Evolutionary conservation across 2,329 filamentous ascomycete species (phyloP).

Genomic region (Fusarium praegraminearum): DNA sequence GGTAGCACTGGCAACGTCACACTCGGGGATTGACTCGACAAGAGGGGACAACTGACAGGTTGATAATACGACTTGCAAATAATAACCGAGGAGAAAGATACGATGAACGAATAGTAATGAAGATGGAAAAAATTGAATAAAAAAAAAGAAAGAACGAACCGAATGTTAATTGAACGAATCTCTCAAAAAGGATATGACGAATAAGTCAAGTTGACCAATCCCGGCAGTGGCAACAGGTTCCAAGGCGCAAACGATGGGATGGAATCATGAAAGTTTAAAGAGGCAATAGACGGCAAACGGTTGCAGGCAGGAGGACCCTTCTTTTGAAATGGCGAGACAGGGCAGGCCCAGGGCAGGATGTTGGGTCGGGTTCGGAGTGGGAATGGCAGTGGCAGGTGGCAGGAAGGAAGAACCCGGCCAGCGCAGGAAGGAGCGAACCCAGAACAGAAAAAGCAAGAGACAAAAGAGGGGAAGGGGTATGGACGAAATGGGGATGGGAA

Average conservation of each 20-base stretch:
- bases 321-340: slow-evolving; percentile 30
- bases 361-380: slow-evolving; percentile 28
- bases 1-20: slow-evolving; percentile 31
- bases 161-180: slow-evolving; percentile 15
- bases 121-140: slow-evolving; percentile 1
- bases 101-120: slow-evolving; percentile 7
- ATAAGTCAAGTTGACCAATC: slow-evolving; percentile 27
- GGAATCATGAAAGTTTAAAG: slow-evolving; percentile 25
- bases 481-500: slow-evolving; percentile 39
- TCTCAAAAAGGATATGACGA: slow-evolving; percentile 34
- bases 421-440: slow-evolving; percentile 31
- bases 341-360: slow-evolving; percentile 19
- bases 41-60: slow-evolving; percentile 21
- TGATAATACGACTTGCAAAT: slow-evolving; percentile 5
- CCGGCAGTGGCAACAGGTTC: slow-evolving; percentile 37
- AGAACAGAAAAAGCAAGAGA: slow-evolving; percentile 32
- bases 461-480: slow-evolving; percentile 33
- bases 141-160: slow-evolving; percentile 22
- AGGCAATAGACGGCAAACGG: slow-evolving; percentile 34
- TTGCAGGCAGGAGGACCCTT: slow-evolving; percentile 36
- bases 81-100: neutral
- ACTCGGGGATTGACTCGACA: slow-evolving; percentile 20
- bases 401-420: slow-evolving; percentile 38
- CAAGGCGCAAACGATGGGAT: slow-evolving; percentile 35
- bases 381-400: slow-evolving; percentile 29